Conservation (phyloP, 2,329 filamentous ascomycete species). For the Tolypocladium nubicola region DNA sequence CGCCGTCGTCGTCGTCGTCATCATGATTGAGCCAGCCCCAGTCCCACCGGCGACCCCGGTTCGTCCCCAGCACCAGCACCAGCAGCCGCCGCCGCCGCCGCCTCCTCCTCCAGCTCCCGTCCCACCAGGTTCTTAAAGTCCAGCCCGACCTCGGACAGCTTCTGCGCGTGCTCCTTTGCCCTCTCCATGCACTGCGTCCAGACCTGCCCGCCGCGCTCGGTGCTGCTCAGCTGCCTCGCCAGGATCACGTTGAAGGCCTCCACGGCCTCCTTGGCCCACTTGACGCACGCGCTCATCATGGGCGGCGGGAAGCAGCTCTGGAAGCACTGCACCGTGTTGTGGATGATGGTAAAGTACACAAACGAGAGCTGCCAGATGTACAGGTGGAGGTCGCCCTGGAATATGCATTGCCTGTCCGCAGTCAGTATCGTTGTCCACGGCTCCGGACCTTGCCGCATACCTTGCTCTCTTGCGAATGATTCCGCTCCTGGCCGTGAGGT, state of each 20-base stretch:
- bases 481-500: slow-evolving; percentile 67
- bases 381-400: slow-evolving; percentile 82
- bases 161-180: slow-evolving; percentile 67
- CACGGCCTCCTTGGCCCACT: slow-evolving; percentile 94
- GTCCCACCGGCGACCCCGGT: slow-evolving; percentile 9
- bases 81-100: slow-evolving; percentile 1
- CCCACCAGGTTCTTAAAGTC: slow-evolving; percentile 82
- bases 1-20: background rate
- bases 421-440: background rate
- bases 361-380: slow-evolving; percentile 95
- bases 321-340: slow-evolving; percentile 85
- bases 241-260: slow-evolving; percentile 83
- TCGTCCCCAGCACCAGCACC: slow-evolving; percentile 11
- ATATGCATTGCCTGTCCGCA: slow-evolving; percentile 68
- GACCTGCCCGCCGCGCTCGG: slow-evolving; percentile 61
- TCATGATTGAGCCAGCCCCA: slow-evolving; percentile 17
- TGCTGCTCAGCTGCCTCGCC: slow-evolving; percentile 74
- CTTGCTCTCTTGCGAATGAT: slow-evolving; percentile 74
- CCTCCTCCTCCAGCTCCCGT: slow-evolving; percentile 31
- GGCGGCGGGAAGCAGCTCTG: slow-evolving; percentile 75
- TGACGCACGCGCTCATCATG: slow-evolving; percentile 90
- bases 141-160: slow-evolving; percentile 75
- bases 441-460: slow-evolving; percentile 30
- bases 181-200: slow-evolving; percentile 78
- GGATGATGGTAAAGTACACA: slow-evolving; percentile 89